Evolutionary conservation across 257 asterid species (phyloP), one percentile per base, ranked within the genome.

Genomic region (Lantana camara): DNA sequence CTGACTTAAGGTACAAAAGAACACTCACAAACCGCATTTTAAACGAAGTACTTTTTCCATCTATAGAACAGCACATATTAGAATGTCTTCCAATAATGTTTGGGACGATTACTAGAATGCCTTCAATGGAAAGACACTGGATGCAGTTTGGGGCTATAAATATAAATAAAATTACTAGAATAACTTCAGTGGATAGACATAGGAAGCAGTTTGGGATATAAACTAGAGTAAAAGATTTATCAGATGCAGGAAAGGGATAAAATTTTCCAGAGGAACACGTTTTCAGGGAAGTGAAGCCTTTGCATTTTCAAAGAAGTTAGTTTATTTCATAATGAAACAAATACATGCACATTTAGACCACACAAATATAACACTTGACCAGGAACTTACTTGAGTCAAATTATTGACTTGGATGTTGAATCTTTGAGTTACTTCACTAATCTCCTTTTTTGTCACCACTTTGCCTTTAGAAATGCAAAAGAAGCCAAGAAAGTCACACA

Each of bases 371-470:
- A 22, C 50, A 60, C 60, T 47, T 53, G 19, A 55, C 51, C 51
- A 51, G 61, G 51, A 58, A 77, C 95, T 83, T 80, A 92, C 98
- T 77, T 92, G 99, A 64, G 99, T 93, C 84, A 93, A 80, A 75
- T 93, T 93, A 76, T 82, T 82, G 72, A 93, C 89, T 84, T 93
- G 99, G 82, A 93, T 93, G 74, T 93, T 93, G 85, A 90, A 93
- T 56, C 76, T 79, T 77, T 80, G 83, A 52, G 78, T 84, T 45
- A 82, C 77, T 67, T 85, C 95, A 54, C 23, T 67, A 50, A 93
- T 68, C 44, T 87, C 89, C 78, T 80, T 90, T 68, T 85, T 90
- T 4, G 80, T 73, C 45, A 82, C 95, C 42, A 76, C 73, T 76
- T 79, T 88, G 51, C 97, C 97, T 92, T 80, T 66, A 73, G 64